A percentile compares a stretch with the other conserved stretches of the same genome.
Conservation (phyloP, 331 rosid genomes). For the Saraca asoca region DNA sequence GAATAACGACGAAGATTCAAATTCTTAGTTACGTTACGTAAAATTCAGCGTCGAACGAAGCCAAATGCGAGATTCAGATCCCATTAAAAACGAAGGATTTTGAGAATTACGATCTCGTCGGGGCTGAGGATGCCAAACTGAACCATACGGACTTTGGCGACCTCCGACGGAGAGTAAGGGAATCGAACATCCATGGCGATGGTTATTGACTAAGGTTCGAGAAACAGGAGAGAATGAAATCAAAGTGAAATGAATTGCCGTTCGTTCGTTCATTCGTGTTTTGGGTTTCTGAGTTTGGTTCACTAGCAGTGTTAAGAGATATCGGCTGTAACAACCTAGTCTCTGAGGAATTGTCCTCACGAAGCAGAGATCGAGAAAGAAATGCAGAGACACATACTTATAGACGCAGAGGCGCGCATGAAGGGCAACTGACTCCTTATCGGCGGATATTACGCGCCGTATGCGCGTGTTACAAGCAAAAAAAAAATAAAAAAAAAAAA, state of each 20-base stretch:
- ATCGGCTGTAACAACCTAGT: background rate
- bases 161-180: slow-evolving; percentile 69
- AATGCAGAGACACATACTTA: slow-evolving; percentile 53
- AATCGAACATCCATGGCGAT: slow-evolving; percentile 67
- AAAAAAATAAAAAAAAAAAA: too few species aligned
- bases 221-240: background rate
- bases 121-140: slow-evolving; percentile 69
- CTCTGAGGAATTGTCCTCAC: slow-evolving; percentile 4
- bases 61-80: too few species aligned
- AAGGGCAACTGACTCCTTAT: background rate
- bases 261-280: too few species aligned
- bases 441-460: background rate
- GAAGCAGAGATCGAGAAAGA: background rate
- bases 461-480: background rate
- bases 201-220: slow-evolving; percentile 36
- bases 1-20: background rate
- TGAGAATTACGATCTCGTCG: slow-evolving; percentile 57
- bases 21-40: too few species aligned
- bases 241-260: too few species aligned
- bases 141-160: slow-evolving; percentile 56
- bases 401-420: slow-evolving; percentile 30
- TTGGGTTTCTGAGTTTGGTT: too few species aligned
- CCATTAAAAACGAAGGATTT: background rate
- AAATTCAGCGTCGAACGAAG: too few species aligned
- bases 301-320: background rate